Conservation (phyloP, 345 rosid species). For the Citrus medica region DNA sequence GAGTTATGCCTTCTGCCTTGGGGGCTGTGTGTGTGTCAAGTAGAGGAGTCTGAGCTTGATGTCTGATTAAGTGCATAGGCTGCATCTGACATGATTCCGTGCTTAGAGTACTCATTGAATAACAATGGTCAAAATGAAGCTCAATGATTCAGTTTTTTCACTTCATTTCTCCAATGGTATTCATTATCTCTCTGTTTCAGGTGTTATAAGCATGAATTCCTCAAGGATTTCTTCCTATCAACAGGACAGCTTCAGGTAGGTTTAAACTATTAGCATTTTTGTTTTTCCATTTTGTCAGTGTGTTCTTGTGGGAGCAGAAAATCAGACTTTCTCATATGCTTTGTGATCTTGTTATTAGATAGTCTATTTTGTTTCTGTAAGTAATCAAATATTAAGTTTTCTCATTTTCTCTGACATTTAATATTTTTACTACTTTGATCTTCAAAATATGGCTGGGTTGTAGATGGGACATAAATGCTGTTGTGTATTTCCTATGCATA, state of each 20-base stretch:
- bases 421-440: neutral
- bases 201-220: constrained; percentile 77
- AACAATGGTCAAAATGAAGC: constrained; percentile 1
- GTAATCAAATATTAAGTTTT: neutral
- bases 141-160: neutral
- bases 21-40: neutral
- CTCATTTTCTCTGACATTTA: neutral
- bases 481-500: neutral
- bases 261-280: constrained; percentile 18
- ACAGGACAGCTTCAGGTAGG: constrained; percentile 90
- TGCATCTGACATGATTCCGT: neutral
- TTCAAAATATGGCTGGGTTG: neutral
- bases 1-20: neutral
- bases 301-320: neutral
- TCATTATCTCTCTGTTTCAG: constrained; percentile 41
- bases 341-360: neutral
- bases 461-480: neutral
- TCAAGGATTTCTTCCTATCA: constrained; percentile 91
- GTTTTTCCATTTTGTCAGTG: constrained; percentile 7
- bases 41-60: neutral
- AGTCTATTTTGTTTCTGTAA: neutral
- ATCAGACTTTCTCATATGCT: constrained; percentile 4
- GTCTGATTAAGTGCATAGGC: neutral
- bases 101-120: neutral
- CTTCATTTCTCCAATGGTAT: neutral